Evolutionary conservation across 306 rosid genomes (phyloP).

Genomic region (Coriaria nepalensis): DNA sequence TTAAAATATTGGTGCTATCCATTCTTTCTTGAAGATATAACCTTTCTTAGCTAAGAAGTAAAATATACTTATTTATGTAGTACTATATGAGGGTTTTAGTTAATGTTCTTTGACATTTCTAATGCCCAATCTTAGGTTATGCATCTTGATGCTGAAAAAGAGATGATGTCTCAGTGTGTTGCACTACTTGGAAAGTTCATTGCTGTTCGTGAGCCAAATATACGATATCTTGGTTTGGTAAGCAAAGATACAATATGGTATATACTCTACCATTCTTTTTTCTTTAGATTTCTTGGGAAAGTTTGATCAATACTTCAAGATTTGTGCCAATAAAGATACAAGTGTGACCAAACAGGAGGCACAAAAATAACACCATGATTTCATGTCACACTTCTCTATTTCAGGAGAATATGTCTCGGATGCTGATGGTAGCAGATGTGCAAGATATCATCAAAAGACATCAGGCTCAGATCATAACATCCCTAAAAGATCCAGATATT

Average conservation of each 20-base stretch:
- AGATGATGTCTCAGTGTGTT: conserved; percentile 99
- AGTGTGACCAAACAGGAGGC: no score
- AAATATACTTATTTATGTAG: neutral
- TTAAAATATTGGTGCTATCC: no score
- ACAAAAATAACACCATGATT: neutral
- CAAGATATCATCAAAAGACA: conserved; percentile 97
- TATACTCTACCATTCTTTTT: conserved; percentile 1
- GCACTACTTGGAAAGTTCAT: conserved; percentile 98
- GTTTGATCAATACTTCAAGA: no score
- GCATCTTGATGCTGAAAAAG: conserved; percentile 99
- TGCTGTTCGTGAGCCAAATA: conserved; percentile 98
- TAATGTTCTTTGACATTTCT: conserved; percentile 8
- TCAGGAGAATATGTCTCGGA: conserved; percentile 98
- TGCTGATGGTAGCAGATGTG: conserved; percentile 97
- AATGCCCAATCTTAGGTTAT: conserved; percentile 52
- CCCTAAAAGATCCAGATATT: conserved; percentile 97
- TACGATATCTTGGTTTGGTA: conserved; percentile 96
- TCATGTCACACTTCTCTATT: conserved; percentile 19
- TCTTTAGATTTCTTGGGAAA: neutral
- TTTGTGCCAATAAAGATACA: no score
- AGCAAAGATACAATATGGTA: conserved; percentile 16
- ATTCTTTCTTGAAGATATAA: no score
- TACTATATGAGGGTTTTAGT: neutral
- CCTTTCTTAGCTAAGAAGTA: no score
- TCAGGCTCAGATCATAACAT: conserved; percentile 98